Evolutionary conservation across 83 land plant genomes (phyloP), one percentile per base, ranked within the genome.

Genomic region (Diphasiastrum complanatum): DNA sequence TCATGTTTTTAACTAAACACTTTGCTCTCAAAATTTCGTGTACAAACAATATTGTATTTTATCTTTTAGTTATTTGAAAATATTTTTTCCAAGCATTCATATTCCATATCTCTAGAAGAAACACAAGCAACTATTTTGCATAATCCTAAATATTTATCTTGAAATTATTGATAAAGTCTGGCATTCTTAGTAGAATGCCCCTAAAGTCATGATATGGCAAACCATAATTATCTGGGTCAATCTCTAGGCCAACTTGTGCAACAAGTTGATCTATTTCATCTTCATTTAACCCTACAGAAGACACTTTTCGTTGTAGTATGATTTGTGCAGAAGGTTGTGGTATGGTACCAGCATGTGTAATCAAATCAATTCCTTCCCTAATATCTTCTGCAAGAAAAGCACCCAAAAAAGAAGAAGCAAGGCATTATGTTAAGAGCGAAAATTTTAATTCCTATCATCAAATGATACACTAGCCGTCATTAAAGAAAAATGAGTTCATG

Each of bases 81-180:
- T n/a, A n/a, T n/a, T n/a, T n/a, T n/a, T n/a, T n/a, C n/a, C n/a
- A n/a, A n/a, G n/a, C n/a, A n/a, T n/a, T n/a, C n/a, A n/a, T n/a
- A n/a, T n/a, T n/a, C n/a, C n/a, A n/a, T n/a, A n/a, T n/a, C n/a
- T n/a, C n/a, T n/a, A n/a, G n/a, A n/a, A n/a, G n/a, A n/a, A n/a
- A n/a, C n/a, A n/a, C n/a, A n/a, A n/a, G n/a, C n/a, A n/a, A n/a
- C n/a, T n/a, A n/a, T n/a, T n/a, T n/a, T n/a, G n/a, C n/a, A n/a
- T n/a, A n/a, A n/a, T n/a, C n/a, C 56, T 50, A 64, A 48, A 64
- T 3, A 14, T 56, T 31, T 27, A 67, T 58, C 1, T 47, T 66
- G 37, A 74, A 74, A 32, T 74, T 74, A 18, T 64, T 23, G 34
- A 74, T 24, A n/a, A 74, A 55, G 36, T 74, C 78, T 25, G 78